Base-by-base conservation (phyloP, 2,329 filamentous ascomycete species). In the Exophiala aquamarina region DNA sequence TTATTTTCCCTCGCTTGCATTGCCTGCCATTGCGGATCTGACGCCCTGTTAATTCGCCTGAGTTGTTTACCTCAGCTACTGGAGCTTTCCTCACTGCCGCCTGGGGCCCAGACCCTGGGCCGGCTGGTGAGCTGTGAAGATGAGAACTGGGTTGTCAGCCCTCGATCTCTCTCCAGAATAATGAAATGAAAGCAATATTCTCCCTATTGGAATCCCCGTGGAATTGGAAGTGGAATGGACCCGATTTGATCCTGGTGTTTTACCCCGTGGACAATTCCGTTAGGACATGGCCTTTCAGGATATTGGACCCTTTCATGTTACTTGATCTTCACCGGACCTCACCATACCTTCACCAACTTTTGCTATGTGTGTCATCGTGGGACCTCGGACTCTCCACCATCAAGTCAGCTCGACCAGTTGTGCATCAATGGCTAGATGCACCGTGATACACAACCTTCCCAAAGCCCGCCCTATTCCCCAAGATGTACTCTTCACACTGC, bases 101-200 rank as follows among this genome's bases (percentile, higher is more conserved):
- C 32, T 34, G 32, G 32, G 32, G n/a, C n/a, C 13, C 20, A 7
- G 10, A 8, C 6, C 14, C 11, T 20, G 10, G 7, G 35, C 8
- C 14, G 35, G 7, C n/a, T 20, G 17, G 35, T 21, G 14, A 14
- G 18, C 35, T 37, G 35, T 17, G 4, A 37, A 4, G 7, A 21
- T n/a, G 7, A 21, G 17, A 8, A 19, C 11, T 37, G 35, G 35
- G 35, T 19, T 18, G 20, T 19, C 35, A 37, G 4, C 6, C 23
- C 23, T 11, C 6, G 6, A 11, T 6, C 18, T 37, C 17, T 6
- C n/a, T 21, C 10, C 35, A 37, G 35, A 37, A 37, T 37, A 37
- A 37, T 37, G 35, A 37, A 37, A 37, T 37, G 35, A 37, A 37
- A 34, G 9, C 8, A 9, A 37, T 17, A 19, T 20, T 37, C 17